Conservation (phyloP, 805 yeast genomes). For the Ogataea dorogensis region DNA sequence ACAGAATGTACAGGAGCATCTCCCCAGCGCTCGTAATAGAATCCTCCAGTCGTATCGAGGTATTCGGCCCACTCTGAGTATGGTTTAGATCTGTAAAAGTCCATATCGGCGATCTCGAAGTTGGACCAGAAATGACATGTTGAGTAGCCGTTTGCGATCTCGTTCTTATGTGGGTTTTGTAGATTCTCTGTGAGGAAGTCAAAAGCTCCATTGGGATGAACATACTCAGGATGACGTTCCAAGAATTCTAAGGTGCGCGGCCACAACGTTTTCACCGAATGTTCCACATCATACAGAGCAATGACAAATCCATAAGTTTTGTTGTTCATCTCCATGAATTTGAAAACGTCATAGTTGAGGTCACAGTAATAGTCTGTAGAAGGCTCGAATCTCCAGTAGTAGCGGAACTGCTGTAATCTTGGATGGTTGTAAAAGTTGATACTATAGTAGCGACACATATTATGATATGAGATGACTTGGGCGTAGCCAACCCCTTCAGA, state of each 20-base stretch:
- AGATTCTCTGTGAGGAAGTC: slow-evolving; percentile 51
- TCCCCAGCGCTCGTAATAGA: slow-evolving; percentile 91
- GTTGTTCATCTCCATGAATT: slow-evolving; percentile 62
- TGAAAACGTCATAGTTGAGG: slow-evolving; percentile 74
- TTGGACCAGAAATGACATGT: slow-evolving; percentile 89
- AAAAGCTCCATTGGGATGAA: slow-evolving; percentile 53
- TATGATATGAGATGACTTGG: slow-evolving; percentile 61
- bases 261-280: slow-evolving; percentile 64
- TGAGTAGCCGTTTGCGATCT: slow-evolving; percentile 44
- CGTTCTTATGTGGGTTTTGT: slow-evolving; percentile 48
- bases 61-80: slow-evolving; percentile 62
- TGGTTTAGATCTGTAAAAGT: slow-evolving; percentile 68
- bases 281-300: slow-evolving; percentile 67
- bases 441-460: slow-evolving; percentile 82
- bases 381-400: slow-evolving; percentile 85
- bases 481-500: slow-evolving; percentile 56
- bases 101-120: slow-evolving; percentile 83
- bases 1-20: slow-evolving; percentile 89
- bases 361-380: slow-evolving; percentile 64
- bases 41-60: slow-evolving; percentile 71
- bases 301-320: slow-evolving; percentile 76
- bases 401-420: slow-evolving; percentile 56
- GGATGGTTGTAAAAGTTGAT: slow-evolving; percentile 64
- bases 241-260: slow-evolving; percentile 64
- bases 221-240: slow-evolving; percentile 52